Evolutionary conservation across 192 early-diverging fungal genomes (phyloP).

Genomic region (Coemansia sp.): DNA sequence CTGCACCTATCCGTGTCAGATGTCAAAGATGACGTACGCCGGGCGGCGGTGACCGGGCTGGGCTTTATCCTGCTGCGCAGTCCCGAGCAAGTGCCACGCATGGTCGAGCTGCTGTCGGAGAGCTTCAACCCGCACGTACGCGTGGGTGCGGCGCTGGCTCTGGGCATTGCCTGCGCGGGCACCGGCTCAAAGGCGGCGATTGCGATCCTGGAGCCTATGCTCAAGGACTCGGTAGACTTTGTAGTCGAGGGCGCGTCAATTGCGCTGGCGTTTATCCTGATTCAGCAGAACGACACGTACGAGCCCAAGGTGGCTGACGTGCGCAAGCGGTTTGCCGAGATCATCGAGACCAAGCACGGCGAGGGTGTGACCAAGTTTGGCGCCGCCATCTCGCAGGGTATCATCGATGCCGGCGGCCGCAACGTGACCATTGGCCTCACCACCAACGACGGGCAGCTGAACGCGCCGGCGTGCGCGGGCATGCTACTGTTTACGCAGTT

Average conservation of each 20-base stretch:
- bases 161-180: slow-evolving; percentile 97
- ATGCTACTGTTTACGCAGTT: slow-evolving; percentile 98
- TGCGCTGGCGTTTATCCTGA: slow-evolving; percentile 89
- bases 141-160: slow-evolving; percentile 90
- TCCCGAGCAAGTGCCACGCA: slow-evolving; percentile 95
- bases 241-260: slow-evolving; percentile 96
- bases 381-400: slow-evolving; percentile 92
- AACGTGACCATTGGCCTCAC: slow-evolving; percentile 94
- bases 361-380: slow-evolving; percentile 94
- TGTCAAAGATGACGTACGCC: slow-evolving; percentile 98
- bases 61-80: slow-evolving; percentile 92
- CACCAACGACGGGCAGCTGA: slow-evolving; percentile 79
- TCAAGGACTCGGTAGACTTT: slow-evolving; percentile 95
- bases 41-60: slow-evolving; percentile 95
- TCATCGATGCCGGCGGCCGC: slow-evolving; percentile 96
- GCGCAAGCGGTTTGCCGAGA: slow-evolving; percentile 82
- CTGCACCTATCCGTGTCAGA: slow-evolving; percentile 98
- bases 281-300: slow-evolving; percentile 88
- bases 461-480: slow-evolving; percentile 96
- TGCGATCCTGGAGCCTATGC: slow-evolving; percentile 93
- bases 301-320: slow-evolving; percentile 78
- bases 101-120: slow-evolving; percentile 95
- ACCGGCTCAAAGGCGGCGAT: slow-evolving; percentile 89
- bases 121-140: slow-evolving; percentile 99
- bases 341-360: slow-evolving; percentile 89